Evolutionary conservation across 1,284 basidiomycete genomes (phyloP).

Genomic region (Phylloboletellus chloephorus): DNA sequence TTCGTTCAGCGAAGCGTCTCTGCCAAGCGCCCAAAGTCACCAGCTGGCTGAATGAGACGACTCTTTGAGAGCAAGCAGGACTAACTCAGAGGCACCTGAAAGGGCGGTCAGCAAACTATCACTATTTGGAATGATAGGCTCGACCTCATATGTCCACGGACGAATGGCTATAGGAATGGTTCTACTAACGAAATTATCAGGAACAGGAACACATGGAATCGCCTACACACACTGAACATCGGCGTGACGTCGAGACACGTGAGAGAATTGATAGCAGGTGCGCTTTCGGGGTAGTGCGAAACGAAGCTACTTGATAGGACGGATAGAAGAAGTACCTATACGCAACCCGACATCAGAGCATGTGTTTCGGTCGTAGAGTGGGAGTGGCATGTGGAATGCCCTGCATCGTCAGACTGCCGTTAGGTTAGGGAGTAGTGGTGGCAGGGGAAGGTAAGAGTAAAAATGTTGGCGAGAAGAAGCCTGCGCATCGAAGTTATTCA

Average conservation of each 20-base stretch:
- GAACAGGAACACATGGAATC: not conserved
- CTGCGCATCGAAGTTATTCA: conserved; percentile 7
- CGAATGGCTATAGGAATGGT: not conserved
- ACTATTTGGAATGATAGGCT: conserved; percentile 1
- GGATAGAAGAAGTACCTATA: conserved; percentile 3
- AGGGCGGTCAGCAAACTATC: conserved; percentile 1
- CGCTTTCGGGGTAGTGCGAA: not conserved
- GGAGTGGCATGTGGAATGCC: conserved; percentile 7
- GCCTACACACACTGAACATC: conserved; percentile 8
- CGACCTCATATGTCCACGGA: not conserved
- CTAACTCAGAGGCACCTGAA: conserved; percentile 12
- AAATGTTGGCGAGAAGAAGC: not conserved
- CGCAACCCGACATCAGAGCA: conserved; percentile 5
- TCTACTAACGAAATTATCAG: conserved; percentile 9
- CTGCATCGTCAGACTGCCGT: conserved; percentile 11
- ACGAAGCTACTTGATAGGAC: not conserved
- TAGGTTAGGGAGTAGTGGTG: not conserved
- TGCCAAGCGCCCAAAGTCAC: not conserved
- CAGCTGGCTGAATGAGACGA: not conserved
- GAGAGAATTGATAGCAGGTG: not conserved
- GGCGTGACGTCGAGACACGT: not conserved
- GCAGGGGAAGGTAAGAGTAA: not conserved
- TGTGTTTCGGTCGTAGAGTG: not conserved
- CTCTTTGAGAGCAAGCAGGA: not conserved
- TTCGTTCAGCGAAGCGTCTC: not conserved